Base-by-base conservation (phyloP, 2,329 filamentous ascomycete species). In the Diaporthe citriasiana region DNA sequence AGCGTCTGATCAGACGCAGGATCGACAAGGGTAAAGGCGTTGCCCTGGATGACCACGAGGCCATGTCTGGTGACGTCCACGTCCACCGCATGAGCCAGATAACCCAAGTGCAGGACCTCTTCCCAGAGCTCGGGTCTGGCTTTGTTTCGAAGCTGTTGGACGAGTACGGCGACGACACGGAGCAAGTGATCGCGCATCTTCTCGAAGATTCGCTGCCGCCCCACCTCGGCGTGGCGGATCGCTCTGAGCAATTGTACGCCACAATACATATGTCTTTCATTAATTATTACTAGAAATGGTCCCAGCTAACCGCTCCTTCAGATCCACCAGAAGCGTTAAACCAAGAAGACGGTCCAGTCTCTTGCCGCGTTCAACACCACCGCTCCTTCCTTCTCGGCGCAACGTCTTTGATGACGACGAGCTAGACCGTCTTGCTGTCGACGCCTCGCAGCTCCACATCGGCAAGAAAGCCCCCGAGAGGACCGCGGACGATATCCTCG, bases 41-140 rank as follows among this genome's bases (percentile, higher is more conserved):
- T 17, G 84, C 83, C 73, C 73, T 73, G 2, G 79, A 81, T 51
- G 82, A 84, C 57, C 80, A 82, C 4, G 80, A 82, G 10, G 84
- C 87, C 8, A 76, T 80, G 9, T 79, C 83, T 8, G 82, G 82
- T 3, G 86, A 89, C 56, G 85, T 95, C 45, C 94, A 97, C 79
- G 85, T 96, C 30, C 95, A 98, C 82, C 92, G 88, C 55, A 93
- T 97, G 90, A 95, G 93, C 78, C 90, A 96, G 65, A 91, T 98
- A 69, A 93, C 93, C 0, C 94, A 97, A 81, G 89, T 99, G n/a
- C 95, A 98, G 80, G 96, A 99, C 80, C 87, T 98, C 0, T 98
- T 98, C 79, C 95, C 96, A 0, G 91, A 97, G 76, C 86, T 98
- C 13, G 95, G 95, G 7, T 92, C 94, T 5, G 94, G 89, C 0